Conservation (phyloP, 352 stramenopile species). For the Globisporangium spiculum region DNA sequence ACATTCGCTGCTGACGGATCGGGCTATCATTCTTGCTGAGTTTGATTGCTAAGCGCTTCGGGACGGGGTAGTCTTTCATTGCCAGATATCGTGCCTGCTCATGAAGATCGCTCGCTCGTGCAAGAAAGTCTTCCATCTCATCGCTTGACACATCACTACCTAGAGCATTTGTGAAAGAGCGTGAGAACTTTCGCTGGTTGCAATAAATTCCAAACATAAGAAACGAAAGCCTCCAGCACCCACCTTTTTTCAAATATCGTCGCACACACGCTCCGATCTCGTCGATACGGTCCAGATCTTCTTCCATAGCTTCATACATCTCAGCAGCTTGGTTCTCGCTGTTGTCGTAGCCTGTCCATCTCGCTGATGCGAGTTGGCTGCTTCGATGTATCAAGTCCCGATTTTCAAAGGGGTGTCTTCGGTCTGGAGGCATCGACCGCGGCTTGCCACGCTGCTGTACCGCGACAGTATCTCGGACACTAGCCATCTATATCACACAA, state of each 20-base stretch:
- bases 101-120: conserved; percentile 26
- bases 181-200: too few relatives aligned
- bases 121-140: conserved; percentile 53
- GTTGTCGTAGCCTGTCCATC: not conserved
- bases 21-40: not conserved
- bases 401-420: conserved; percentile 5
- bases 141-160: conserved; percentile 28
- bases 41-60: not conserved
- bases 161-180: conserved; percentile 16
- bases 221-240: not conserved
- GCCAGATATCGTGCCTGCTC: conserved; percentile 42
- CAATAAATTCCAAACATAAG: not conserved
- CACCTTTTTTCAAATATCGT: conserved; percentile 43
- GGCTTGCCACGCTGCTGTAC: conserved; percentile 18
- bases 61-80: conserved; percentile 44
- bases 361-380: not conserved
- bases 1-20: not conserved
- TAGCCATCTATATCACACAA: conserved; percentile 22
- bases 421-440: not conserved
- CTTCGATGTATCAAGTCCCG: not conserved
- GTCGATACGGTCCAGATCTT: conserved; percentile 55
- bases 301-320: conserved; percentile 49
- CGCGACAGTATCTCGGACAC: conserved; percentile 23
- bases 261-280: conserved; percentile 42
- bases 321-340: conserved; percentile 20